Evolutionary conservation across 768 basidiomycete genomes (phyloP), one percentile per base, ranked within the genome.

Genomic region (Naganishia onofrii): DNA sequence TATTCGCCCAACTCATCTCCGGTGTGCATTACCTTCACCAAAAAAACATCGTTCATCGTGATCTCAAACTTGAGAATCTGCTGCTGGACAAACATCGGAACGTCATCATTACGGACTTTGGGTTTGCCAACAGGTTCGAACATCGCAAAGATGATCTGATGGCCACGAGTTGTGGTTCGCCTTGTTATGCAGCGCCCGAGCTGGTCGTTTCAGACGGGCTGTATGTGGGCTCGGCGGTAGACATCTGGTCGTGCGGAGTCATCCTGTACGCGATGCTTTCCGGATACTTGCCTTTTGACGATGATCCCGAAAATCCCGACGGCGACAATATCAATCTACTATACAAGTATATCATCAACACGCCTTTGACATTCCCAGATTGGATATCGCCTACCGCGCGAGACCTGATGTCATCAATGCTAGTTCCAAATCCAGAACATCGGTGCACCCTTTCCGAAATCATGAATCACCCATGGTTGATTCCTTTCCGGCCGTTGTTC

Each of bases 51-150:
- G 95, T 98, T 57, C 96, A 99, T 81, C 92, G 96, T 70, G 95
- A 99, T 83, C 89, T 99, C 81, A 99, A 99, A 83, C 89, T 99
- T 73, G 95, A 98, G 83, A 99, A 98, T 79, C 85, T 99, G 3
- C 88, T 99, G 51, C 88, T 99, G 69, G 96, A 99, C 83, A 90
- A 94, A 71, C 88, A 97, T 78, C 88, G 96, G 63, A 98, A 99
- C 79, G 92, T 99, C 74, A 95, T 99, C 84, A 96, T 99, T 84
- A 97, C 96, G 69, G 96, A 98, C 80, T 99, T 99, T 80, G 96
- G 96, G 15, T 99, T 98, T 77, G 96, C 96, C 71, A 99, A 98
- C 83, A 88, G 90, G 60, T 99, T 98, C 79, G 92, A 95, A 80
- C 91, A 95, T 77, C 88, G 88, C 36, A 73, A 88, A 12, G 92